phyloP scores from a whole-genome alignment of 441 rosid species.

The Croton laevigatus region DNA sequence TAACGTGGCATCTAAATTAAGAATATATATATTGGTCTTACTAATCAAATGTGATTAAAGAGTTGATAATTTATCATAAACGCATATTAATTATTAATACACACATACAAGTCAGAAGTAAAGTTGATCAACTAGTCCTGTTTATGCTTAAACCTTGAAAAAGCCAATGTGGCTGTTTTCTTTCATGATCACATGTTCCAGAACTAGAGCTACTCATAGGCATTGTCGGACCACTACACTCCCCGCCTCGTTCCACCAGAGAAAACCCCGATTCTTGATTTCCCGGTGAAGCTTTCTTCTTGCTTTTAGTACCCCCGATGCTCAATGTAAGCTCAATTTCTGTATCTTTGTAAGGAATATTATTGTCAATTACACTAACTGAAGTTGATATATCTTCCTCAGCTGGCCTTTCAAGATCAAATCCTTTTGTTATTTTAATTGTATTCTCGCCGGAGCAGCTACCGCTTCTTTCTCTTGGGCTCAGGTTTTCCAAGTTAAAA shows the following conservation, averaged over 20 bases:
- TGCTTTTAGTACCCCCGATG: conserved; percentile 44
- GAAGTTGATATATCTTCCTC: conserved; percentile 39
- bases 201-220: conserved; percentile 50
- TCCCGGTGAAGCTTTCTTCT: conserved; percentile 10
- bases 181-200: conserved; percentile 52
- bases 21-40: neutral
- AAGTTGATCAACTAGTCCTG: conserved; percentile 35
- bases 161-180: conserved; percentile 72
- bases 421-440: conserved; percentile 23
- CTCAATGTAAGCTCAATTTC: conserved; percentile 73
- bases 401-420: conserved; percentile 42
- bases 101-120: neutral
- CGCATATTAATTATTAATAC: neutral
- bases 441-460: conserved; percentile 42
- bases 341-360: conserved; percentile 31
- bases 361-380: neutral
- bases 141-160: conserved; percentile 60
- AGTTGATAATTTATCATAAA: neutral
- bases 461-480: conserved; percentile 48
- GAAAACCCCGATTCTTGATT: conserved; percentile 23
- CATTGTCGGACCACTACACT: conserved; percentile 45
- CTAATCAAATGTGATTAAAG: conserved; percentile 4
- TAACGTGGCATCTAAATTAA: conserved; percentile 17
- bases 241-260: conserved; percentile 32
- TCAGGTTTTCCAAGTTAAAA: conserved; percentile 21